phyloP scores from a whole-genome alignment of 2,329 filamentous ascomycete species.

The Zymoseptoria pseudotritici region DNA sequence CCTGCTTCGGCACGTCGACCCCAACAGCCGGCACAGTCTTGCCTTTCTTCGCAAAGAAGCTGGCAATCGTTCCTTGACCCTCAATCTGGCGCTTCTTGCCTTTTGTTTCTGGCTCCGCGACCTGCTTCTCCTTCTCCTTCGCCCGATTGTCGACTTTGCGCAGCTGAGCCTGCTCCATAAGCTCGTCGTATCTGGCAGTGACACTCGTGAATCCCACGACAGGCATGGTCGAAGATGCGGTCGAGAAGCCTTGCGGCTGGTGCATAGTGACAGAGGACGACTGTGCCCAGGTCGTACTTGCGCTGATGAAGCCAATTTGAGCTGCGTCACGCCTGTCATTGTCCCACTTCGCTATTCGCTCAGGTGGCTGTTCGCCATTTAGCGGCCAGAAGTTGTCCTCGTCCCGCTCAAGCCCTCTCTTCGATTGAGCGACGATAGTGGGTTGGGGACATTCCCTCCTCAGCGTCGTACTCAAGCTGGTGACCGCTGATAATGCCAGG shows the following conservation, averaged over 20 bases:
- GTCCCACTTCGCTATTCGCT: slow-evolving; percentile 33
- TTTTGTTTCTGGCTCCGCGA: slow-evolving; percentile 21
- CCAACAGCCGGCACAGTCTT: not conserved
- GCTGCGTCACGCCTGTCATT: slow-evolving; percentile 9
- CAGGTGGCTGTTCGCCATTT: slow-evolving; percentile 47
- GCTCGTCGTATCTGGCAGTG: slow-evolving; percentile 31
- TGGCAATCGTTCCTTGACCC: slow-evolving; percentile 46
- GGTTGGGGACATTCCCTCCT: slow-evolving; percentile 53
- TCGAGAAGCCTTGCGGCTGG: slow-evolving; percentile 22
- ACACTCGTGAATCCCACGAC: slow-evolving; percentile 33
- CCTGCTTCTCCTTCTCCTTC: slow-evolving; percentile 14
- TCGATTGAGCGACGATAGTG: slow-evolving; percentile 45
- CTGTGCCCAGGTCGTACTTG: slow-evolving; percentile 13
- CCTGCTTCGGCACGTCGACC: not conserved
- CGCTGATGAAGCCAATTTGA: slow-evolving; percentile 9
- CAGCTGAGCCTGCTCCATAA: slow-evolving; percentile 30
- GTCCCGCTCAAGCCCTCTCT: slow-evolving; percentile 43
- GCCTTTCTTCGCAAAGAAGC: slow-evolving; percentile 41
- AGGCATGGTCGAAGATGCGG: slow-evolving; percentile 20
- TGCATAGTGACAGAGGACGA: slow-evolving; percentile 21
- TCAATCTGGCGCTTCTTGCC: slow-evolving; percentile 34
- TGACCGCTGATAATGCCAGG: slow-evolving; percentile 55
- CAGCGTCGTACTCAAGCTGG: slow-evolving; percentile 65
- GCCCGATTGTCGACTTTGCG: slow-evolving; percentile 23
- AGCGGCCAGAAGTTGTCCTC: slow-evolving; percentile 64